These are phyloP conservation scores for Rhizopogon vesiculosus DNA, from an alignment of 768 basidiomycete genomes.

Conservation along the genomic window DNA sequence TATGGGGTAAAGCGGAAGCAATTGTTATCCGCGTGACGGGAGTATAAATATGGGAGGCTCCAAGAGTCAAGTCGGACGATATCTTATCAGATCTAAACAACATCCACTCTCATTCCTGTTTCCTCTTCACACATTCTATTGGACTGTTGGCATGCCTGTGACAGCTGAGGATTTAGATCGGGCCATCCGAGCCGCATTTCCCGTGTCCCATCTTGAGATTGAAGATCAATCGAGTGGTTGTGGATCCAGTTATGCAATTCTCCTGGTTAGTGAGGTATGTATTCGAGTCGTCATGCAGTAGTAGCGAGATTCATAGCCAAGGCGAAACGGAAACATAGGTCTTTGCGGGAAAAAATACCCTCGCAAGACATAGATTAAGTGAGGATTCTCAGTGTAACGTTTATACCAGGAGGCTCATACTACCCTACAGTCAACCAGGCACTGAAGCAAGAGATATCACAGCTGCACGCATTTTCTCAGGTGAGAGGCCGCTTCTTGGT, in stretches of 20 bases:
- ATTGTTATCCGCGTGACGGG: background rate
- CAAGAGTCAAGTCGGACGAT: background rate
- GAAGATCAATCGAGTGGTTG: conserved; percentile 78
- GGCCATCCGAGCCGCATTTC: conserved; percentile 58
- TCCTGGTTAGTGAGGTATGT: conserved; percentile 73
- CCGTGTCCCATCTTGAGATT: conserved; percentile 65
- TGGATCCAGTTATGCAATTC: conserved; percentile 70
- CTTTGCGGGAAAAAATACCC: conserved; percentile 77
- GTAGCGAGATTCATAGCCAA: background rate
- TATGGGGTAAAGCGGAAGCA: background rate
- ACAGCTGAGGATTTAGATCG: conserved; percentile 50
- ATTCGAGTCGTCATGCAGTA: background rate
- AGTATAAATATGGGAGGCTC: background rate
- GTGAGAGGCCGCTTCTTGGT: conserved; percentile 30
- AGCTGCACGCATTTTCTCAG: conserved; percentile 89
- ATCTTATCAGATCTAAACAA: conserved; percentile 23
- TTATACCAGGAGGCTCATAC: conserved; percentile 6
- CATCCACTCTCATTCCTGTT: conserved; percentile 1
- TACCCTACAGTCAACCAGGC: conserved; percentile 62
- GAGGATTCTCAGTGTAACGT: conserved; percentile 14
- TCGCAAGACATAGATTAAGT: conserved; percentile 74
- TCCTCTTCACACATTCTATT: conserved; percentile 5
- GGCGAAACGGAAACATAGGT: conserved; percentile 32
- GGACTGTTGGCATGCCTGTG: conserved; percentile 49
- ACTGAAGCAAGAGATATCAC: conserved; percentile 67